These are phyloP conservation scores for Pichia sp. DNA, from an alignment of 1,139 yeast species.

Conservation along the genomic window DNA sequence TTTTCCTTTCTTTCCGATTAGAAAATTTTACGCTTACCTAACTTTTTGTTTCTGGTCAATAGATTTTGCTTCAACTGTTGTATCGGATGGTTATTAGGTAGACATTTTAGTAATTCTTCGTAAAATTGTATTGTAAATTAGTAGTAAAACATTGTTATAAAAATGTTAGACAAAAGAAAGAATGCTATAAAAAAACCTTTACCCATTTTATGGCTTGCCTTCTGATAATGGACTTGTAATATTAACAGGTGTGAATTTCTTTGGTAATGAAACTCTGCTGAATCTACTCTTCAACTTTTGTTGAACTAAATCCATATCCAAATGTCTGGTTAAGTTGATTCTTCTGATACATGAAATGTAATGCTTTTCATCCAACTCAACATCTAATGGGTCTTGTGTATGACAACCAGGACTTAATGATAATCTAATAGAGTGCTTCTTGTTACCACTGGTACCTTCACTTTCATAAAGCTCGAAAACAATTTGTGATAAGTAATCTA, in stretches of 20 bases:
- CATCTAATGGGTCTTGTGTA: constrained; percentile 96
- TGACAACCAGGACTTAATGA: constrained; percentile 97
- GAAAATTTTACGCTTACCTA: constrained; percentile 8
- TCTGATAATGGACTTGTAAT: constrained; percentile 52
- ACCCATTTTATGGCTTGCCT: constrained; percentile 25
- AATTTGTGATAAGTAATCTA: constrained; percentile 94
- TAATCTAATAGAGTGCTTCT: constrained; percentile 84
- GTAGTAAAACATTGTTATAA: too few relatives aligned
- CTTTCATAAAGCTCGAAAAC: constrained; percentile 91
- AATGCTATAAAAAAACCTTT: too few relatives aligned
- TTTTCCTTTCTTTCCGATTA: background rate
- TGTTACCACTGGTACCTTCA: constrained; percentile 57
- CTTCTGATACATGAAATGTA: constrained; percentile 96
- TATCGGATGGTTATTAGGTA: constrained; percentile 17
- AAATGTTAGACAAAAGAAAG: too few relatives aligned
- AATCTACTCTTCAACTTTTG: constrained; percentile 82
- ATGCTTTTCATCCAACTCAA: constrained; percentile 93
- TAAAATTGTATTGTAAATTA: too few relatives aligned
- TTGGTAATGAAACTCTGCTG: constrained; percentile 85
- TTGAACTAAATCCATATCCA: constrained; percentile 88
- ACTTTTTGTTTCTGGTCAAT: constrained; percentile 21
- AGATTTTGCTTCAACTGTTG: constrained; percentile 12
- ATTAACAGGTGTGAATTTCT: constrained; percentile 87
- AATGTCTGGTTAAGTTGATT: constrained; percentile 84
- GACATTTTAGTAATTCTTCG: constrained; percentile 5